Conservation (phyloP, 768 basidiomycete species). For the Mycena polygramma region DNA sequence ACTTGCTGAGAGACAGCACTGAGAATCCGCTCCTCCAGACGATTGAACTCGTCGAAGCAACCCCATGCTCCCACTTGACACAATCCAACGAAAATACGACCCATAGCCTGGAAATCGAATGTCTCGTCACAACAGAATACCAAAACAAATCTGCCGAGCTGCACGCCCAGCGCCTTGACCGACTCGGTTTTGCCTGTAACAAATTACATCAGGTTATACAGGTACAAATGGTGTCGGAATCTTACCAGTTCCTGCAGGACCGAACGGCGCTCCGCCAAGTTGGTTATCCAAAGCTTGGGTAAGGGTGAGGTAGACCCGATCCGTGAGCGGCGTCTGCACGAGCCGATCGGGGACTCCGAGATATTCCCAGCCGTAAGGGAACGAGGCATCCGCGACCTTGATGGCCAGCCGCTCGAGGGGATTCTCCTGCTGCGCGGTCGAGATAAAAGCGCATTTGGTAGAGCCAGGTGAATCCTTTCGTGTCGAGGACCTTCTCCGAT, state of each 20-base stretch:
- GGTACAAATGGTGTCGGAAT: slow-evolving; percentile 32
- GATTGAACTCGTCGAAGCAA: slow-evolving; percentile 98
- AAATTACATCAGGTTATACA: slow-evolving; percentile 29
- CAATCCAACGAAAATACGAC: slow-evolving; percentile 97
- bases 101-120: slow-evolving; percentile 99
- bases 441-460: slow-evolving; percentile 99
- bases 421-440: slow-evolving; percentile 73
- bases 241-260: slow-evolving; percentile 95
- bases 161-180: slow-evolving; percentile 97
- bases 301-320: slow-evolving; percentile 95
- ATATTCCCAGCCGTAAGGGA: slow-evolving; percentile 99
- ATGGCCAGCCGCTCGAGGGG: slow-evolving; percentile 87
- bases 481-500: slow-evolving; percentile 70
- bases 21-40: slow-evolving; percentile 96
- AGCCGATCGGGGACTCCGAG: slow-evolving; percentile 96
- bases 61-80: slow-evolving; percentile 99
- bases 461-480: slow-evolving; percentile 90
- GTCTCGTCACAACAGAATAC: slow-evolving; percentile 99
- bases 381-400: slow-evolving; percentile 89
- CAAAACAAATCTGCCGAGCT: slow-evolving; percentile 97
- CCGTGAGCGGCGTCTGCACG: slow-evolving; percentile 98
- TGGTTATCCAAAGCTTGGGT: slow-evolving; percentile 97
- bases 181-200: slow-evolving; percentile 95
- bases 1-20: slow-evolving; percentile 99
- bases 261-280: slow-evolving; percentile 97